phyloP scores from a whole-genome alignment of 345 rosid genomes.

The Ceriops zippeliana region DNA sequence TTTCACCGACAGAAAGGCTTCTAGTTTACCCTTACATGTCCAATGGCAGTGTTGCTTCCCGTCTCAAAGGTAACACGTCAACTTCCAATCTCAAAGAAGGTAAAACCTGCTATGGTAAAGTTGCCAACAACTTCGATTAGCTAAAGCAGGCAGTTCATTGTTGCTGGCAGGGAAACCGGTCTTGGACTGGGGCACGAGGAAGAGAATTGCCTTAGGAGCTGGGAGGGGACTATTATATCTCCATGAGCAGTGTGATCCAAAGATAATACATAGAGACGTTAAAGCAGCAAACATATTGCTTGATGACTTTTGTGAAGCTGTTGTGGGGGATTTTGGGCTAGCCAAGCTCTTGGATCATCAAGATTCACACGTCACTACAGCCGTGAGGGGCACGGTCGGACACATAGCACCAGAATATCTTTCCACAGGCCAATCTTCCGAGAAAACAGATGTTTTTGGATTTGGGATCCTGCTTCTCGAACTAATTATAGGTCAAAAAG shows the following conservation, averaged over 20 bases:
- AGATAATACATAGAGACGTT: slow-evolving; percentile 97
- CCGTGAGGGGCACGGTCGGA: slow-evolving; percentile 96
- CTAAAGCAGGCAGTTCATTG: not conserved
- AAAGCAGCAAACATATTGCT: slow-evolving; percentile 95
- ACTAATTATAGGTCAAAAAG: slow-evolving; percentile 88
- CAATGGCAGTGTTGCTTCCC: slow-evolving; percentile 93
- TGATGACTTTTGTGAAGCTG: slow-evolving; percentile 89
- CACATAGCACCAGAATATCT: slow-evolving; percentile 98
- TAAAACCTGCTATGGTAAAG: not conserved
- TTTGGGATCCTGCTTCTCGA: slow-evolving; percentile 95
- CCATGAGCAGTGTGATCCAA: slow-evolving; percentile 97
- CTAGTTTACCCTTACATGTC: slow-evolving; percentile 95
- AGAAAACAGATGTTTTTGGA: slow-evolving; percentile 95
- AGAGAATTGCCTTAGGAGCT: slow-evolving; percentile 91
- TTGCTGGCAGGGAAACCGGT: slow-evolving; percentile 53
- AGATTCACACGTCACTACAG: slow-evolving; percentile 95
- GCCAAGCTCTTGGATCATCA: slow-evolving; percentile 96
- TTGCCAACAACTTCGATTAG: not conserved
- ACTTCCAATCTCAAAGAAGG: not conserved
- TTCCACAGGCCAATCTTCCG: slow-evolving; percentile 96
- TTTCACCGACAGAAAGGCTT: slow-evolving; percentile 79
- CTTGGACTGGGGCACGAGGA: slow-evolving; percentile 91
- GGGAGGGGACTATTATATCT: slow-evolving; percentile 86
- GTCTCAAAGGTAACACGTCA: slow-evolving; percentile 66
- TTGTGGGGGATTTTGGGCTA: slow-evolving; percentile 93